Conservation (phyloP, 2,329 filamentous ascomycete genomes). For the Penicillium sp. region DNA sequence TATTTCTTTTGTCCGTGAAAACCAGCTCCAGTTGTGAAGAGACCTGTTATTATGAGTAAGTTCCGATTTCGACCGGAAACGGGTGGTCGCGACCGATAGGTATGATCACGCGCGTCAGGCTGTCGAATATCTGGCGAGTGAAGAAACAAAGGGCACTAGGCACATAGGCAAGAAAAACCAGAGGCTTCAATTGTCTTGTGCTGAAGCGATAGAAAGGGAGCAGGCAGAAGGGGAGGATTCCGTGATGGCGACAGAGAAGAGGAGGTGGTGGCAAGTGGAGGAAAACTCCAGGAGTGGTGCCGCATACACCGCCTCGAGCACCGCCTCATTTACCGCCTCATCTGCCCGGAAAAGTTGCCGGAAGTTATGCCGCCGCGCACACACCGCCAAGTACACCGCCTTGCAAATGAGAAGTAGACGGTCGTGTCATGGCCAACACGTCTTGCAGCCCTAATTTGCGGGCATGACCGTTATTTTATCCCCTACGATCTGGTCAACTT, state of each 20-base stretch:
- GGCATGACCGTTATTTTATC: too few relatives aligned
- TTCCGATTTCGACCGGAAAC: background rate
- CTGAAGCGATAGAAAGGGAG: background rate
- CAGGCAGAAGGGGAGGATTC: background rate
- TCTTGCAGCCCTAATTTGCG: too few relatives aligned
- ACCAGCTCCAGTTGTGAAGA: background rate
- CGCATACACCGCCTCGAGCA: constrained; percentile 11
- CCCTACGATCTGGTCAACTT: too few relatives aligned
- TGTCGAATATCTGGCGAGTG: background rate
- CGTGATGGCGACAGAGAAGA: constrained; percentile 1
- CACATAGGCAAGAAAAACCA: background rate
- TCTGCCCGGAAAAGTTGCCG: background rate
- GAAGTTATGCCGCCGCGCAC: background rate
- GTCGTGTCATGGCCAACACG: too few relatives aligned
- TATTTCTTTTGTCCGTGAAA: background rate
- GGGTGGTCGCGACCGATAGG: background rate
- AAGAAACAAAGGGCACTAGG: background rate
- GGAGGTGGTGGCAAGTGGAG: constrained; percentile 9
- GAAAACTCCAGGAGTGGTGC: constrained; percentile 20
- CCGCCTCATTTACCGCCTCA: constrained; percentile 11
- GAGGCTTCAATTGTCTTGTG: background rate
- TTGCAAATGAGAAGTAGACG: background rate
- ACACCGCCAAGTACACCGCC: background rate
- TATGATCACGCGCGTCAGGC: background rate
- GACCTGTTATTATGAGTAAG: constrained; percentile 3